These are phyloP conservation scores for Ophiostoma sp. DNA, from an alignment of 2,329 filamentous ascomycete genomes.

Conservation along the genomic window DNA sequence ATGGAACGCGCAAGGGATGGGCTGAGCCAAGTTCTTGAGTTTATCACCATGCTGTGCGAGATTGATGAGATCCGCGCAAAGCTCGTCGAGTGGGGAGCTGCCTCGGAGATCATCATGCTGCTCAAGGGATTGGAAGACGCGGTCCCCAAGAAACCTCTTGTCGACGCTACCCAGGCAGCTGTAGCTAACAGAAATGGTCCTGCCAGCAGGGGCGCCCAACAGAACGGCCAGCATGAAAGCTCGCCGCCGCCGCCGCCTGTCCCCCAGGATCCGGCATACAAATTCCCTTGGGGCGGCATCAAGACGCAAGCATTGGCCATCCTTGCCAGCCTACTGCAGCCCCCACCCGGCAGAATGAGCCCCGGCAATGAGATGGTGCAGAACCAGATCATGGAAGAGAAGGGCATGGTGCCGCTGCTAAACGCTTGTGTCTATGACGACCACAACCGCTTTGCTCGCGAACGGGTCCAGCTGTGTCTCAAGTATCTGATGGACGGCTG, in stretches of 20 bases:
- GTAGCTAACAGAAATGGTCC: conserved; percentile 23
- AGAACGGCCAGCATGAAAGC: conserved; percentile 31
- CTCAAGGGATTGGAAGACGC: conserved; percentile 82
- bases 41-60: conserved; percentile 76
- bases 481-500: conserved; percentile 76
- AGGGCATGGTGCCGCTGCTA: conserved; percentile 79
- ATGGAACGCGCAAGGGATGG: conserved; percentile 97
- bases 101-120: conserved; percentile 80
- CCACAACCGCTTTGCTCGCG: conserved; percentile 88
- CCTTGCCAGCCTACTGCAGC: conserved; percentile 82
- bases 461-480: conserved; percentile 82
- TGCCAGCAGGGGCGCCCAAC: conserved; percentile 33
- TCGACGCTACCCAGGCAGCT: conserved; percentile 32
- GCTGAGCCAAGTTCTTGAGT: conserved; percentile 88
- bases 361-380: conserved; percentile 71
- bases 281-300: conserved; percentile 65
- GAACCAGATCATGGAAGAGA: conserved; percentile 76
- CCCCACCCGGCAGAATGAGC: conserved; percentile 56
- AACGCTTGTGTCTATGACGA: conserved; percentile 89
- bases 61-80: conserved; percentile 76
- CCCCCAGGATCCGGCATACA: conserved; percentile 59
- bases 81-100: conserved; percentile 85
- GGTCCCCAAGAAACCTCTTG: conserved; percentile 74
- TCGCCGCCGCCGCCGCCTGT: conserved; percentile 42
- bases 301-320: conserved; percentile 92